Conservation (phyloP, 129 eudicot genomes). For the Helichrysum umbraculigerum region DNA sequence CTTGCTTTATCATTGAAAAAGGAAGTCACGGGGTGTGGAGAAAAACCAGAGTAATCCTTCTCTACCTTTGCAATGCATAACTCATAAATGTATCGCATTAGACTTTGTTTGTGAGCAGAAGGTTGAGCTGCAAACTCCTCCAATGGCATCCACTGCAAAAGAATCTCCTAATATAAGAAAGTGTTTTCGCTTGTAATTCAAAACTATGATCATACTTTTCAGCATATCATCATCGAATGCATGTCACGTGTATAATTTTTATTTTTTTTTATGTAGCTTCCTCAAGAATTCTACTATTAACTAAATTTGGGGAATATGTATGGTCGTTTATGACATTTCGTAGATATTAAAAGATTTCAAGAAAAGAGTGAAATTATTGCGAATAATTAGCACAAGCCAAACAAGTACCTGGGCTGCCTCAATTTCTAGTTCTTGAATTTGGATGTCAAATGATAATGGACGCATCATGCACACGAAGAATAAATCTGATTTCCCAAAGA, state of each 20-base stretch:
- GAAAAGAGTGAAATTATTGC: background rate
- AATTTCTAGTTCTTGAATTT: slow-evolving; percentile 68
- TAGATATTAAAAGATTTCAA: background rate
- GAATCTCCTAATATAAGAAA: background rate
- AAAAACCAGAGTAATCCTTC: slow-evolving; percentile 53
- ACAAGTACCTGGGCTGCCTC: slow-evolving; percentile 69
- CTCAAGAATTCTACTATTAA: background rate
- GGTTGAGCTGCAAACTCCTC: slow-evolving; percentile 69
- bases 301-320: background rate
- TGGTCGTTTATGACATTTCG: background rate
- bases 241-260: background rate
- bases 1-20: slow-evolving; percentile 31
- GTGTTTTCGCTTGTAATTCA: background rate
- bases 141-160: slow-evolving; percentile 63
- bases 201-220: background rate
- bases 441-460: slow-evolving; percentile 59
- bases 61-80: slow-evolving; percentile 55
- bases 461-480: slow-evolving; percentile 69
- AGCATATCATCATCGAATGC: background rate
- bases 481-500: slow-evolving; percentile 68
- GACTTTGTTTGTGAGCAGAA: slow-evolving; percentile 35
- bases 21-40: slow-evolving; percentile 43
- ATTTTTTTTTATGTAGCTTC: background rate
- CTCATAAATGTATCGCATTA: slow-evolving; percentile 39
- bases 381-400: background rate